Evolutionary conservation across 148 eudicot species (phyloP), one percentile per base, ranked within the genome.

Genomic region (Chenopodium quinoa): DNA sequence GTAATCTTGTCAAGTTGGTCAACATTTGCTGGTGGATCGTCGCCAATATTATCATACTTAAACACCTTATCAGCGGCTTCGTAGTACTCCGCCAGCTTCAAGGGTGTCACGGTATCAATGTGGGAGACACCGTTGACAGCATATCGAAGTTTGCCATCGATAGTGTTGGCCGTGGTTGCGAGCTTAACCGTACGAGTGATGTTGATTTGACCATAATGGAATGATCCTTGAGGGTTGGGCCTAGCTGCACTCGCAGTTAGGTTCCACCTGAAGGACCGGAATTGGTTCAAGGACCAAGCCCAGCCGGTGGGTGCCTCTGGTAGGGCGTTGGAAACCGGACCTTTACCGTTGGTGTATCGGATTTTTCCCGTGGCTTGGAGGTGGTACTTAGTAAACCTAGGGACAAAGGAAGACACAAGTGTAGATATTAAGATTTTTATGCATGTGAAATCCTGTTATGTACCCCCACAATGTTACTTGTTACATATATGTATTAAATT

Each of bases 141-240:
- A 40, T 87, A 90, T 4, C 91, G 81, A 9, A 88, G 91, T 81
- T 87, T 90, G 22, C 90, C 91, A 58, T 86, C 86, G 0, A 85
- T 89, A 1, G 71, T 68, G 56, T 79, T 78, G 0, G 84, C 86
- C 1, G 85, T 77, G 75, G 81, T 87, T 27, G 76, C 87, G 4
- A 90, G 31, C 79, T 70, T 86, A 56, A 90, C 84, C 2, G 92
- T 88, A 0, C 92, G 86, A 23, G 89, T 87, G 11, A 88, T 88
- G 87, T 85, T 87, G 67, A 88, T 88, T 20, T 84, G 68, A n/a
- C 92, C 91, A 66, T 90, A 90, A 58, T 86, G 89, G 83, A 85
- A 90, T 6, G 91, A 90, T 13, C 92, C 93, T 77, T 91, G 93
- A 75, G 93, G 93, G 87, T 91, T 91, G 14, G 93, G 93, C n/a